A percentile compares a stretch with the other conserved stretches of the same genome.
Evolutionary conservation across 805 yeast species (phyloP).

Genomic region (Wilhelminamyces savonicus): DNA sequence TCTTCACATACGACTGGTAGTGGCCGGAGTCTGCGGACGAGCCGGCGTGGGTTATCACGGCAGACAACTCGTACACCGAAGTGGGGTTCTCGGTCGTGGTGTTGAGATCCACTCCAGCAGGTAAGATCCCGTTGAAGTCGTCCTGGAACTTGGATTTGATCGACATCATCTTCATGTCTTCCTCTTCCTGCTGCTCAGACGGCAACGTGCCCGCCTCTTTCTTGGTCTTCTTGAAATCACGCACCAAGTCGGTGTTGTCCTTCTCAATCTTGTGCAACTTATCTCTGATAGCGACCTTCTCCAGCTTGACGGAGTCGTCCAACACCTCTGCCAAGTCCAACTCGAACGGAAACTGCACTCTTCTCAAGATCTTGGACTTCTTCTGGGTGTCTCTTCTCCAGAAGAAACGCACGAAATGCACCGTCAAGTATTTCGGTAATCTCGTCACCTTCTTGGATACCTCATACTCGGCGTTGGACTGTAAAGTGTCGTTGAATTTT

Average conservation of each 20-base stretch:
- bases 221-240: slow-evolving; percentile 64
- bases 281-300: slow-evolving; percentile 69
- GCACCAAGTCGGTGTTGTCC: slow-evolving; percentile 61
- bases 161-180: slow-evolving; percentile 41
- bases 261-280: slow-evolving; percentile 70
- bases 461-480: slow-evolving; percentile 64
- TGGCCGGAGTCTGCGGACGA: slow-evolving; percentile 97
- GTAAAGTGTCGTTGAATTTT: slow-evolving; percentile 67
- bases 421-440: slow-evolving; percentile 81
- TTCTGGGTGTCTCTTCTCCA: slow-evolving; percentile 91
- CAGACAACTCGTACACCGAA: slow-evolving; percentile 75
- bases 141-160: slow-evolving; percentile 47
- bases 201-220: slow-evolving; percentile 37
- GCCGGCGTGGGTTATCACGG: slow-evolving; percentile 90
- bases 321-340: slow-evolving; percentile 82
- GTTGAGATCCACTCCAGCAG: slow-evolving; percentile 22
- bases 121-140: slow-evolving; percentile 38
- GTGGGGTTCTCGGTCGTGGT: slow-evolving; percentile 73
- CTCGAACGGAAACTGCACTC: slow-evolving; percentile 92
- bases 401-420: slow-evolving; percentile 90
- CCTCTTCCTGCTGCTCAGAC: slow-evolving; percentile 51
- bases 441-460: slow-evolving; percentile 57
- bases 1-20: slow-evolving; percentile 84
- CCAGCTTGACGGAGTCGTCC: slow-evolving; percentile 65
- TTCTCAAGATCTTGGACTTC: slow-evolving; percentile 89